Evolutionary conservation across 163 green algal species (phyloP).

Genomic region (Chloromonas sp.): DNA sequence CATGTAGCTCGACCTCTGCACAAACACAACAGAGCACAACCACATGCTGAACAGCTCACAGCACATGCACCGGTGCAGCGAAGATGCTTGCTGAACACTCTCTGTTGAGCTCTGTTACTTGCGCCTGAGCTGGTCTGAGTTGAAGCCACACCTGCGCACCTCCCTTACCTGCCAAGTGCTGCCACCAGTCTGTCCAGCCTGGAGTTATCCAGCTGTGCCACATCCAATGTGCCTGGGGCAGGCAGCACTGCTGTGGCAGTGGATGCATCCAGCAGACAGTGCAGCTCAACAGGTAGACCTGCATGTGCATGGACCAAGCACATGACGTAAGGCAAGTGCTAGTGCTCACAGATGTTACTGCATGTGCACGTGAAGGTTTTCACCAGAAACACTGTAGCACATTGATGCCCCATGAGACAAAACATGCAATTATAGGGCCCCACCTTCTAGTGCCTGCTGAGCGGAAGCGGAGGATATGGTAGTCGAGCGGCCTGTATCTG

Average conservation of each 20-base stretch:
- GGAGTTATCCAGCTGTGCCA: conserved; percentile 57
- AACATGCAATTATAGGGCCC: no score
- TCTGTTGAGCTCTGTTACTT: background rate
- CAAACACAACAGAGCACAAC: no score
- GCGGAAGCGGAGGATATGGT: no score
- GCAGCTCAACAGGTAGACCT: conserved; percentile 51
- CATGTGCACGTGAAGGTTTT: no score
- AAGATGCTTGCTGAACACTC: background rate
- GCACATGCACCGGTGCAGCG: no score
- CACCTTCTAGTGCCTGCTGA: background rate
- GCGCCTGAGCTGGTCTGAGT: background rate
- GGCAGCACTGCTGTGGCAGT: conserved; percentile 48
- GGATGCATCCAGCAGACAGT: conserved; percentile 53
- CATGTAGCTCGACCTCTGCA: conserved; percentile 64
- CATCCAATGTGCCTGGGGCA: conserved; percentile 20
- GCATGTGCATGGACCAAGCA: background rate
- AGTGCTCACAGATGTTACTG: no score
- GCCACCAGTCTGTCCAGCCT: conserved; percentile 84
- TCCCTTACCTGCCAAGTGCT: conserved; percentile 40
- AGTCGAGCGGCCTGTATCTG: no score
- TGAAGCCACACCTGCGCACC: background rate
- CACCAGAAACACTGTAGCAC: no score
- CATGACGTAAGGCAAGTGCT: no score
- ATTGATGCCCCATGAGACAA: no score
- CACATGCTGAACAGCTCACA: no score